A percentile compares a stretch with the other conserved stretches of the same genome.
Conservation (phyloP, 768 basidiomycete genomes). For the Serpula lacrymans region DNA sequence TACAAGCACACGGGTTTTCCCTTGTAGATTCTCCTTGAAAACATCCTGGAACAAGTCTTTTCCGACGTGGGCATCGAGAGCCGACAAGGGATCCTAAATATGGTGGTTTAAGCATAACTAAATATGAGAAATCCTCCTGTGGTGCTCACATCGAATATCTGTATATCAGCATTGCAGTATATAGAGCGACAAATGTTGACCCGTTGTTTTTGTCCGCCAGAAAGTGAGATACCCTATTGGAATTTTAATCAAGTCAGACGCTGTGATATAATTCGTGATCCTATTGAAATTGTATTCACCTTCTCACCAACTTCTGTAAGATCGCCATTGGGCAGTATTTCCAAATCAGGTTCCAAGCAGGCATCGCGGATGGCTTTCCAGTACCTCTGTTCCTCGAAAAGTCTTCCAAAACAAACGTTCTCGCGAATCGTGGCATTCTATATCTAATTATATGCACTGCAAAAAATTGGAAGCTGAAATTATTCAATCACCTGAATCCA, state of each 20-base stretch:
- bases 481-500: slow-evolving; percentile 85
- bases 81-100: slow-evolving; percentile 74
- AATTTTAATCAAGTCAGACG: neutral
- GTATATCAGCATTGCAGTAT: slow-evolving; percentile 82
- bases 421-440: slow-evolving; percentile 84
- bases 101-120: neutral
- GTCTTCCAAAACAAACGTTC: slow-evolving; percentile 84
- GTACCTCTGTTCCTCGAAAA: slow-evolving; percentile 77
- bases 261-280: too few relatives aligned
- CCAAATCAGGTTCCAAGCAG: slow-evolving; percentile 77
- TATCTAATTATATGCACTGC: neutral
- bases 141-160: slow-evolving; percentile 64
- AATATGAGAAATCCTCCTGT: neutral
- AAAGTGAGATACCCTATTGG: slow-evolving; percentile 73
- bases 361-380: slow-evolving; percentile 78
- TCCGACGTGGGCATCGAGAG: slow-evolving; percentile 90
- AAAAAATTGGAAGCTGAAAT: too few relatives aligned
- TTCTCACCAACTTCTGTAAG: slow-evolving; percentile 83
- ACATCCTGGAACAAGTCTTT: slow-evolving; percentile 85
- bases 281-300: slow-evolving; percentile 26
- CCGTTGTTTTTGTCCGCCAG: slow-evolving; percentile 79
- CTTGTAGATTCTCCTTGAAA: slow-evolving; percentile 55
- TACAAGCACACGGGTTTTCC: slow-evolving; percentile 84
- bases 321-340: slow-evolving; percentile 74
- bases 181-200: slow-evolving; percentile 85